Evolutionary conservation across 345 rosid genomes (phyloP).

Genomic region (Linum usitatissimum): DNA sequence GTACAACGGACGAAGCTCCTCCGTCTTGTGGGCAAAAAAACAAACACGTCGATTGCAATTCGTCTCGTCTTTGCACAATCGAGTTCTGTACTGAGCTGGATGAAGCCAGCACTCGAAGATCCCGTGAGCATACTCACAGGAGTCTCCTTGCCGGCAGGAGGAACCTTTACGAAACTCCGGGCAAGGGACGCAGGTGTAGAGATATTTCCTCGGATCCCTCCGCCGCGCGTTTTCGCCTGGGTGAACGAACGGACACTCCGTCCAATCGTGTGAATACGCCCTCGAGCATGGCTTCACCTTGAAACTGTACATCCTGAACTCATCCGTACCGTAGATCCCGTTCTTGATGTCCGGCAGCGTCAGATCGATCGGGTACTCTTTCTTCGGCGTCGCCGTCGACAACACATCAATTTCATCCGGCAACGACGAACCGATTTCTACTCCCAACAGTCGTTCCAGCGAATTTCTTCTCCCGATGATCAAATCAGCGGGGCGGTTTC

Average conservation of each 20-base stretch:
- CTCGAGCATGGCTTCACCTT: slow-evolving; percentile 91
- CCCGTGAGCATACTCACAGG: slow-evolving; percentile 87
- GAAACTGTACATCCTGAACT: slow-evolving; percentile 81
- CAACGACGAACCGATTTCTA: slow-evolving; percentile 20
- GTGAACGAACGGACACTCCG: slow-evolving; percentile 91
- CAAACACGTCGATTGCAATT: slow-evolving; percentile 73
- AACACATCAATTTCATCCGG: slow-evolving; percentile 13
- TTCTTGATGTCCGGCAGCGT: slow-evolving; percentile 81
- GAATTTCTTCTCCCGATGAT: slow-evolving; percentile 11
- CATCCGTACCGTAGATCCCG: slow-evolving; percentile 75
- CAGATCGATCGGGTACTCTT: slow-evolving; percentile 76
- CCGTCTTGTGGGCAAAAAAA: slow-evolving; percentile 82
- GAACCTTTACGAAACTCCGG: slow-evolving; percentile 89
- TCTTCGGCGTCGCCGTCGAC: slow-evolving; percentile 40
- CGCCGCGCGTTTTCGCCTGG: slow-evolving; percentile 97
- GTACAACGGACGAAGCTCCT: slow-evolving; percentile 79
- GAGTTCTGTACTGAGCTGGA: slow-evolving; percentile 88
- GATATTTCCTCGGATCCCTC: slow-evolving; percentile 80
- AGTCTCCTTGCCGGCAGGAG: slow-evolving; percentile 60
- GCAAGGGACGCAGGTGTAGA: slow-evolving; percentile 88
- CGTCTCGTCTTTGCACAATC: slow-evolving; percentile 78
- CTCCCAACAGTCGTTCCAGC: slow-evolving; percentile 36
- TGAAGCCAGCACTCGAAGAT: slow-evolving; percentile 96
- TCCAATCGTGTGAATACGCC: slow-evolving; percentile 97
- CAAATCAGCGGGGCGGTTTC: slow-evolving; percentile 51